Conservation (phyloP, 306 rosid genomes). For the Leucaena leucocephala region DNA sequence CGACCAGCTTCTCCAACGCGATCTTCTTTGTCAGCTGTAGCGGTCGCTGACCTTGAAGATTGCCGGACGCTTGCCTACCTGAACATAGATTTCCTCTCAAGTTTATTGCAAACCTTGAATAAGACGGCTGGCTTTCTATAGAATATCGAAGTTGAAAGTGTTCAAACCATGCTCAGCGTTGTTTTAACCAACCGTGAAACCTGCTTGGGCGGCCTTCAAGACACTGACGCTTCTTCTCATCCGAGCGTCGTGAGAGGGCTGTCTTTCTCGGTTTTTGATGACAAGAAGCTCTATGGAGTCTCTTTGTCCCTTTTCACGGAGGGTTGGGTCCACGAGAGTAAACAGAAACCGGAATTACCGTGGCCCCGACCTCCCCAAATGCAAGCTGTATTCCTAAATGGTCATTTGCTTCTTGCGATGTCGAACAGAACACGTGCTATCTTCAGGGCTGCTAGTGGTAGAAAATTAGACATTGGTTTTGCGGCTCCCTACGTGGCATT, state of each 20-base stretch:
- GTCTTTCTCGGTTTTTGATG: constrained; percentile 49
- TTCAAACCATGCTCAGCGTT: constrained; percentile 68
- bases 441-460: constrained; percentile 55
- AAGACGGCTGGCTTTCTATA: constrained; percentile 30
- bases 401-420: constrained; percentile 65
- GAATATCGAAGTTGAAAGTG: constrained; percentile 47
- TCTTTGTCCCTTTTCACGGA: constrained; percentile 70
- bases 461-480: constrained; percentile 46
- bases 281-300: constrained; percentile 69
- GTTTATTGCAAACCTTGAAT: constrained; percentile 46
- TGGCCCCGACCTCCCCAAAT: constrained; percentile 17
- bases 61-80: constrained; percentile 51
- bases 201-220: constrained; percentile 66
- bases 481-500: constrained; percentile 26
- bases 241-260: constrained; percentile 54
- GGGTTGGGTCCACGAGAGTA: constrained; percentile 63
- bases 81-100: constrained; percentile 60
- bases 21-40: constrained; percentile 40
- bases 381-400: constrained; percentile 48
- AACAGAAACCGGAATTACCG: constrained; percentile 27
- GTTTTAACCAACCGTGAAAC: constrained; percentile 74
- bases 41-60: constrained; percentile 65
- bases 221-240: constrained; percentile 54
- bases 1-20: constrained; percentile 43
- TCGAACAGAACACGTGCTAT: constrained; percentile 47